These are phyloP conservation scores for Auriculariales sp. DNA, from an alignment of 768 basidiomycete species.

Conservation along the genomic window DNA sequence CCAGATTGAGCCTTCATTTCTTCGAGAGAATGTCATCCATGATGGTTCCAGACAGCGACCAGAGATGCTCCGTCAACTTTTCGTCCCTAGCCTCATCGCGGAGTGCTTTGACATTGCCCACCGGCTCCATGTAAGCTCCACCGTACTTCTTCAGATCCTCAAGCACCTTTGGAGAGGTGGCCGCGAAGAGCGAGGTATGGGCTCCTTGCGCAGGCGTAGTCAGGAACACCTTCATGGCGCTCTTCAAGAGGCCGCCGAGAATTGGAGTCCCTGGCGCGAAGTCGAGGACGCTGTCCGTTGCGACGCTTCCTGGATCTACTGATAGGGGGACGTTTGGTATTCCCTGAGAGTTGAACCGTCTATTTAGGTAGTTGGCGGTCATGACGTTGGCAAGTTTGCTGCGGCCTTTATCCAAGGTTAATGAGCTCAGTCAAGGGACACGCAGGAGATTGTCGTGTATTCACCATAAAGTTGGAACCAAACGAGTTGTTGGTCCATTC, in stretches of 20 bases:
- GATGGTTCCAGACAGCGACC: slow-evolving; percentile 3
- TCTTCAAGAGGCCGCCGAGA: background rate
- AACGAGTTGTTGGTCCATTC: no score
- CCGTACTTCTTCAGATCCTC: slow-evolving; percentile 10
- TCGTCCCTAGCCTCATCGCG: slow-evolving; percentile 5
- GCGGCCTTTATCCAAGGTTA: no score
- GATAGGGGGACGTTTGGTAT: no score
- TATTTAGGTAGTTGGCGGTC: no score
- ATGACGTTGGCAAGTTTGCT: no score
- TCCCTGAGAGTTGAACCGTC: no score
- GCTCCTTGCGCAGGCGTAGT: slow-evolving; percentile 8
- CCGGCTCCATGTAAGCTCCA: slow-evolving; percentile 11
- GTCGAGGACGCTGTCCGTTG: slow-evolving; percentile 12
- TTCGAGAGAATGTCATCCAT: background rate
- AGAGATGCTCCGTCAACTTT: slow-evolving; percentile 8
- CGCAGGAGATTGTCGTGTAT: no score
- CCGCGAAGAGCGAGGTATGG: slow-evolving; percentile 12
- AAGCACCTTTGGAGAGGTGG: slow-evolving; percentile 9
- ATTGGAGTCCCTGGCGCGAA: slow-evolving; percentile 10
- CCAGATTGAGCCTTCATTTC: no score
- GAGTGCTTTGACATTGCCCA: slow-evolving; percentile 5
- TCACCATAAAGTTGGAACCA: no score
- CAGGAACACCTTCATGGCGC: background rate
- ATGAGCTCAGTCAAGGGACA: no score
- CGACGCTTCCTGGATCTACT: background rate